Evolutionary conservation across 768 basidiomycete species (phyloP), one percentile per base, ranked within the genome.

Genomic region (Trametes villosa): DNA sequence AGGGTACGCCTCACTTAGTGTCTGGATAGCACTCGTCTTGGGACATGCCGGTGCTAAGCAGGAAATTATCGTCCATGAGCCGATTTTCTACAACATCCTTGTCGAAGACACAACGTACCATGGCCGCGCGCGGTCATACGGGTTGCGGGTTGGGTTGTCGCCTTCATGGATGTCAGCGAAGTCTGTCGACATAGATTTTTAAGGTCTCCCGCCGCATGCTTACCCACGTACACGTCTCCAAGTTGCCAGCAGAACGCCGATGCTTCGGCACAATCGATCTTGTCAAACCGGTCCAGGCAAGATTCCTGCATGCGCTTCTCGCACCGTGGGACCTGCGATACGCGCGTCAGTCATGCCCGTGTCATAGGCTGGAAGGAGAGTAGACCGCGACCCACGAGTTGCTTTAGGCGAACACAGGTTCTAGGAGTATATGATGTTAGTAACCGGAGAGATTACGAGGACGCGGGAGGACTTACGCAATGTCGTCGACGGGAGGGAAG

Each of bases 281-380:
- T 60, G 62, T 85, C 83, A 58, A 75, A 75, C 15, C 70, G 68
- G 31, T 82, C 76, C n/a, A 78, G 56, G 63, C 84, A 85, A 4
- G 74, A 70, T 15, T 68, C 68, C 41, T 74, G 65, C 2, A 77
- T 45, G 62, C 75, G 73, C 62, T 75, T 75, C 57, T 77, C 59
- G 68, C 83, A 85, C 22, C 80, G 76, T 0, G 81, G 81, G 1
- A 83, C 62, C 77, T 78, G 40, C 8, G 22, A 1, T 4, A 36
- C n/a, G 24, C n/a, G n/a, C n/a, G 29, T n/a, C 22, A 36, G 30
- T 9, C 12, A 49, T 7, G 3, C 12, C 1, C 20, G 24, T 24
- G 11, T 33, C 24, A 2, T 18, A 17, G 15, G 15, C 3, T 6
- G 17, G 11, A 30, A 30, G 22, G 2, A 13, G 42, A 13, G 26